phyloP scores from a whole-genome alignment of 177 flowering plant species.

The Vitis hybrid region DNA sequence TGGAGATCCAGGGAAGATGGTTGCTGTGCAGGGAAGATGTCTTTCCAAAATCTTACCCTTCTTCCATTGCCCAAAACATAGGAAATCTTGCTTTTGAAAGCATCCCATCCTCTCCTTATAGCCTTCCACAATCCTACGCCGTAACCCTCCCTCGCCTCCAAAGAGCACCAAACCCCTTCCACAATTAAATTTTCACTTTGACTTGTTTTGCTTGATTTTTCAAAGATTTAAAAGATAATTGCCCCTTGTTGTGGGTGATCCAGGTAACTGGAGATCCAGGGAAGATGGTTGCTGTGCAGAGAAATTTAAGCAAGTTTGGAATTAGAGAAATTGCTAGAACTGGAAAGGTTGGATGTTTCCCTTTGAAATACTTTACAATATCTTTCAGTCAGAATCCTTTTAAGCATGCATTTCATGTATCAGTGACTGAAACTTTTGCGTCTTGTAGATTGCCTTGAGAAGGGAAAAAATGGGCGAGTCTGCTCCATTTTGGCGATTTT shows the following conservation, averaged over 20 bases:
- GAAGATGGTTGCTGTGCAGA: conserved; percentile 79
- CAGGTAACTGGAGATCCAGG: conserved; percentile 99
- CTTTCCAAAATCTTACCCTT: no score
- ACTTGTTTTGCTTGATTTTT: conserved; percentile 2
- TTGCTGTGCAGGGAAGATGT: conserved; percentile 60
- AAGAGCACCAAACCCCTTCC: no score
- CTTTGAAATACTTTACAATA: not conserved
- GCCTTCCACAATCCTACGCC: no score
- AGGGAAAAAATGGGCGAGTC: conserved; percentile 88
- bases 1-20: conserved; percentile 99
- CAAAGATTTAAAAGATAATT: not conserved
- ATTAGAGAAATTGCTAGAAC: conserved; percentile 92
- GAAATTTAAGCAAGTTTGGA: conserved; percentile 83
- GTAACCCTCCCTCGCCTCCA: no score
- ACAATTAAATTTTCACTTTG: not conserved
- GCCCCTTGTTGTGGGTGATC: conserved; percentile 6
- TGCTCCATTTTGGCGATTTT: conserved; percentile 97
- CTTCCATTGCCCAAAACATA: no score
- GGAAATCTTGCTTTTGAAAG: no score
- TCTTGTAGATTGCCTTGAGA: conserved; percentile 84
- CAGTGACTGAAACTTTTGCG: conserved; percentile 11
- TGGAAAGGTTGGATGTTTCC: conserved; percentile 69
- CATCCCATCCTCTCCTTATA: no score
- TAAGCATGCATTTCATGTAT: not conserved
- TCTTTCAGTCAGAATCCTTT: not conserved